These are phyloP conservation scores for Keqinozyma sinolaborantium DNA, from an alignment of 1,139 yeast species.

Conservation along the genomic window DNA sequence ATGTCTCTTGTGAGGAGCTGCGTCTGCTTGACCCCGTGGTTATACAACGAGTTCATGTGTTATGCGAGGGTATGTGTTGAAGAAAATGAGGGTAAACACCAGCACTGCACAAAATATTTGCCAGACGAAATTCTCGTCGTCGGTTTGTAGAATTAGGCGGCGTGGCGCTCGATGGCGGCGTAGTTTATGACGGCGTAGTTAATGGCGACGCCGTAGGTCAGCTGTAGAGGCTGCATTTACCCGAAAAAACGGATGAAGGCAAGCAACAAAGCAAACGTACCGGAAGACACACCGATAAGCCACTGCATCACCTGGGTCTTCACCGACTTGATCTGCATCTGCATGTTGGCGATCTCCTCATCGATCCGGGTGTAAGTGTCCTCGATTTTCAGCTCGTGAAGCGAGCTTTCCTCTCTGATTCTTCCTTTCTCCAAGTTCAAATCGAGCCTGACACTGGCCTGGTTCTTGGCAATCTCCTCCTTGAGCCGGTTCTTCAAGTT, in stretches of 20 bases:
- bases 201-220: too few relatives aligned
- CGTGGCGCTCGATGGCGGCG: background rate
- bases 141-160: background rate
- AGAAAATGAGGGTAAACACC: background rate
- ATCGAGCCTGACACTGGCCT: slow-evolving; percentile 88
- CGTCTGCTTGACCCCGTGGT: slow-evolving; percentile 86
- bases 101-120: background rate
- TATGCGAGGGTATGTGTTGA: background rate
- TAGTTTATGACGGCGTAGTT: too few relatives aligned
- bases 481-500: slow-evolving; percentile 78
- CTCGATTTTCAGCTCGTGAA: slow-evolving; percentile 88
- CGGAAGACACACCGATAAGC: slow-evolving; percentile 97
- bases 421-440: slow-evolving; percentile 92
- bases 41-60: slow-evolving; percentile 71
- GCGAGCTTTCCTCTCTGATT: slow-evolving; percentile 88
- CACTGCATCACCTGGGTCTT: slow-evolving; percentile 97
- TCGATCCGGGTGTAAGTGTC: slow-evolving; percentile 94
- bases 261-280: slow-evolving; percentile 89
- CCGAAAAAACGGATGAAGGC: slow-evolving; percentile 87
- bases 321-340: slow-evolving; percentile 89
- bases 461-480: slow-evolving; percentile 88
- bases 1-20: slow-evolving; percentile 69
- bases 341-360: slow-evolving; percentile 92
- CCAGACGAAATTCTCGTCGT: background rate
- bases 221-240: slow-evolving; percentile 26